Evolutionary conservation across 495 filamentous ascomycete genomes (phyloP).

Genomic region (Xylaria scruposa): DNA sequence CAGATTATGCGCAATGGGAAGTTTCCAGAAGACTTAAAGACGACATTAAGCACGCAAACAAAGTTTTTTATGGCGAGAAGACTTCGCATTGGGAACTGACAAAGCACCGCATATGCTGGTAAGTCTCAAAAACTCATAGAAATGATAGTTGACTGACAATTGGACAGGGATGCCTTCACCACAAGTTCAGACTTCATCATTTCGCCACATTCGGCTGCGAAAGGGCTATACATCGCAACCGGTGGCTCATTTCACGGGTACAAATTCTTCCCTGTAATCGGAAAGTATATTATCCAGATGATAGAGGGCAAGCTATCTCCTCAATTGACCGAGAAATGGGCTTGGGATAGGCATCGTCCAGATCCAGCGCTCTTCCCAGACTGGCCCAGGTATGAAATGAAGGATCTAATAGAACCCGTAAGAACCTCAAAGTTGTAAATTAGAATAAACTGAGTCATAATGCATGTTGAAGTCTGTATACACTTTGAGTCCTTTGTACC

Average conservation of each 20-base stretch:
- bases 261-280: slow-evolving; percentile 69
- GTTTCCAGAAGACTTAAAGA: slow-evolving; percentile 46
- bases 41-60: slow-evolving; percentile 39
- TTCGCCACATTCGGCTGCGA: slow-evolving; percentile 57
- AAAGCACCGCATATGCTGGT: slow-evolving; percentile 49
- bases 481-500: neutral
- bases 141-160: slow-evolving; percentile 4
- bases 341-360: slow-evolving; percentile 54
- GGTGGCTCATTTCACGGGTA: slow-evolving; percentile 59
- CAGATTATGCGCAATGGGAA: slow-evolving; percentile 56
- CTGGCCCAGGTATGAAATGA: slow-evolving; percentile 37
- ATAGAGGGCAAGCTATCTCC: slow-evolving; percentile 55
- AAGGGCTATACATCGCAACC: slow-evolving; percentile 53
- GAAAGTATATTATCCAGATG: slow-evolving; percentile 66
- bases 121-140: slow-evolving; percentile 3
- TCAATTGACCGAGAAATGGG: slow-evolving; percentile 58
- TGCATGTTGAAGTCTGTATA: slow-evolving; percentile 4
- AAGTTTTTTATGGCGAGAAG: slow-evolving; percentile 34
- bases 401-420: slow-evolving; percentile 31
- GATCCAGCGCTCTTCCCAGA: slow-evolving; percentile 28
- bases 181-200: slow-evolving; percentile 65
- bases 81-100: slow-evolving; percentile 30
- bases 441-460: neutral
- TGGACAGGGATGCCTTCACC: slow-evolving; percentile 40
- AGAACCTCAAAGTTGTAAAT: slow-evolving; percentile 16